Base-by-base conservation (phyloP, 1,139 yeast genomes). In the Nematodospora anomalae region DNA sequence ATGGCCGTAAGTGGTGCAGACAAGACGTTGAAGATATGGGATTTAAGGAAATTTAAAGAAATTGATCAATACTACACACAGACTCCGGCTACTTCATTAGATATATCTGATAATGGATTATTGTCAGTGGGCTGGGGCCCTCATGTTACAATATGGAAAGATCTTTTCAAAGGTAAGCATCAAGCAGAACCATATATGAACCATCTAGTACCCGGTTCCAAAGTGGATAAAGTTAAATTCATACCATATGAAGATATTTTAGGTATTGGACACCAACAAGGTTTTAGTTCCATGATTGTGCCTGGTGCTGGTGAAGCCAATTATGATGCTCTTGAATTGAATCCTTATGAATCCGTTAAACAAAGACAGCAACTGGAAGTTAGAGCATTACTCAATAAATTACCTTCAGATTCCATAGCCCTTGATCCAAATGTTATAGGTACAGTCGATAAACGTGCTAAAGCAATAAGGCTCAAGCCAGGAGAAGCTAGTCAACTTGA, bases 251-350 rank as follows among this genome's bases (percentile, higher is more conserved):
- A 94, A 64, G 99, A 94, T 84, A 72, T 92, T 15, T 71, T 94
- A 21, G 96, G 97, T 14, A 77, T 85, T 6, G 97, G 97, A 2
- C 95, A 89, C 56, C 73, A 77, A 34, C 63, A 67, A 10, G 97
- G 97, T 16, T 73, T 89, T 37, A 78, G 83, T 16, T 83, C 94
- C 15, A 53, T 94, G 40, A 84, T 94, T 47, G 76, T 92, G 40
- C 98, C 99, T 26, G 99, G 99, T 26, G 71, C 97, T 34, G 99
- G 98, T 69, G 98, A 94, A 65, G 97, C 98, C 43, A 94, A 94
- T 64, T 90, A 78, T 58, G 99, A 94, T 68, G 90, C 98, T 2
- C 67, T 89, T 55, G 98, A 94, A 62, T 64, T 83, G 52, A 94
- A 94, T 62, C 98, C 98, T 44, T 94, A 75, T 65, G 96, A 88